These are phyloP conservation scores for Phaeosphaeriaceae sp. DNA, from an alignment of 2,329 filamentous ascomycete species.

Conservation along the genomic window DNA sequence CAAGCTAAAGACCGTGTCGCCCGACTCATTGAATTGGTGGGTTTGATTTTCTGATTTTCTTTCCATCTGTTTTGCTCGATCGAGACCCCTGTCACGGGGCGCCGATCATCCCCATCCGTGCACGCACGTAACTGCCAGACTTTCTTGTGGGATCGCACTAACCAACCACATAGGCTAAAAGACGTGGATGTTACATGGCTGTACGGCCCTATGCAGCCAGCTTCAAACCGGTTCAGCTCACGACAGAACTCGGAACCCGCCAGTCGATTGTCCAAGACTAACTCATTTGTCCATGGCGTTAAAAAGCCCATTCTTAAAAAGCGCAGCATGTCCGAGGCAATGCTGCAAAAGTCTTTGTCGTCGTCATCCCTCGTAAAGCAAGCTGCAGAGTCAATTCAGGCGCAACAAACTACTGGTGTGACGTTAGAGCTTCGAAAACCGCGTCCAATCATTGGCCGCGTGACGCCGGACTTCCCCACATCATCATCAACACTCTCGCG, in stretches of 20 bases:
- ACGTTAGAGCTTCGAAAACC: slow-evolving; percentile 54
- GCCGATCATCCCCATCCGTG: slow-evolving; percentile 39
- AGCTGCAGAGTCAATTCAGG: slow-evolving; percentile 83
- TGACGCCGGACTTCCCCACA: slow-evolving; percentile 72
- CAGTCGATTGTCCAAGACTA: slow-evolving; percentile 64
- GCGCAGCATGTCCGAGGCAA: slow-evolving; percentile 92
- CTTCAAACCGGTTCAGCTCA: slow-evolving; percentile 61
- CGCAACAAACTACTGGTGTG: slow-evolving; percentile 71
- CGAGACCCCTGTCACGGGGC: slow-evolving; percentile 27
- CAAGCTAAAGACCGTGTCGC: slow-evolving; percentile 82
- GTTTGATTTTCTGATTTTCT: slow-evolving; percentile 41
- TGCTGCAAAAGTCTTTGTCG: slow-evolving; percentile 87
- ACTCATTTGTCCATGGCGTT: slow-evolving; percentile 67
- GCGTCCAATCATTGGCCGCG: slow-evolving; percentile 64
- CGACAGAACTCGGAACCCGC: slow-evolving; percentile 57
- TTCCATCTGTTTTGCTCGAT: slow-evolving; percentile 12
- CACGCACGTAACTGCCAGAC: slow-evolving; percentile 22
- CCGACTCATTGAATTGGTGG: slow-evolving; percentile 92
- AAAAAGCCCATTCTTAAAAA: slow-evolving; percentile 97
- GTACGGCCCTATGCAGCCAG: slow-evolving; percentile 88
- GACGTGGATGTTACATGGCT: slow-evolving; percentile 98
- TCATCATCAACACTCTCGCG: slow-evolving; percentile 69
- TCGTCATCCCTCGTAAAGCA: slow-evolving; percentile 89
- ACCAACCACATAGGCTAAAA: slow-evolving; percentile 73
- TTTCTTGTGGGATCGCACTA: slow-evolving; percentile 28